These are phyloP conservation scores for Cryphonectria parasitica DNA, from an alignment of 2,329 filamentous ascomycete genomes.

Conservation along the genomic window DNA sequence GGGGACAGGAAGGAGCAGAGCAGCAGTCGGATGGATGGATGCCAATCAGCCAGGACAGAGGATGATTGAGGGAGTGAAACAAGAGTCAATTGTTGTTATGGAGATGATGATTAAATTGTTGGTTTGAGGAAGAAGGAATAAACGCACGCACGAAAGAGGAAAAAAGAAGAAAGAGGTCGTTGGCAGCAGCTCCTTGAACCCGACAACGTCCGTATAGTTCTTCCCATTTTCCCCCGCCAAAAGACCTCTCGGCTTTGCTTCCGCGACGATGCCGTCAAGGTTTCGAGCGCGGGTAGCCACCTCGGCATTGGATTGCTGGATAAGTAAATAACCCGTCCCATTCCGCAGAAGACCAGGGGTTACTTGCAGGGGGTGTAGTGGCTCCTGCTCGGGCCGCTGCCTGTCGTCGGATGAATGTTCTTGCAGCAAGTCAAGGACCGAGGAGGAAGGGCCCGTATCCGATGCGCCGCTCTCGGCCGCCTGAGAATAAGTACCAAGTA, in stretches of 20 bases:
- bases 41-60: not conserved
- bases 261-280: constrained; percentile 17
- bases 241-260: not conserved
- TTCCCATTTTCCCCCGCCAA: constrained; percentile 1
- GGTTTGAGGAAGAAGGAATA: not conserved
- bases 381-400: not conserved
- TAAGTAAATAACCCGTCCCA: constrained; percentile 26
- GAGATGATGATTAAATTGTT: not conserved
- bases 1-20: not conserved
- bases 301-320: constrained; percentile 22
- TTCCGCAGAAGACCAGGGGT: constrained; percentile 11
- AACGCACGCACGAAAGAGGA: not conserved
- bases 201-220: constrained; percentile 15
- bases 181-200: not conserved
- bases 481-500: not conserved
- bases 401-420: constrained; percentile 24
- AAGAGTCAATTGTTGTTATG: not conserved
- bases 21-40: not conserved
- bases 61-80: not conserved
- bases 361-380: constrained; percentile 3
- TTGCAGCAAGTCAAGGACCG: constrained; percentile 6
- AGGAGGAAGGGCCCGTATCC: not conserved
- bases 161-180: not conserved
- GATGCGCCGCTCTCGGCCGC: not conserved
- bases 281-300: constrained; percentile 15